Percentiles rank a stretch among this genome's conserved stretches.
Conservation (phyloP, 345 rosid species). For the Brassica nigra region DNA sequence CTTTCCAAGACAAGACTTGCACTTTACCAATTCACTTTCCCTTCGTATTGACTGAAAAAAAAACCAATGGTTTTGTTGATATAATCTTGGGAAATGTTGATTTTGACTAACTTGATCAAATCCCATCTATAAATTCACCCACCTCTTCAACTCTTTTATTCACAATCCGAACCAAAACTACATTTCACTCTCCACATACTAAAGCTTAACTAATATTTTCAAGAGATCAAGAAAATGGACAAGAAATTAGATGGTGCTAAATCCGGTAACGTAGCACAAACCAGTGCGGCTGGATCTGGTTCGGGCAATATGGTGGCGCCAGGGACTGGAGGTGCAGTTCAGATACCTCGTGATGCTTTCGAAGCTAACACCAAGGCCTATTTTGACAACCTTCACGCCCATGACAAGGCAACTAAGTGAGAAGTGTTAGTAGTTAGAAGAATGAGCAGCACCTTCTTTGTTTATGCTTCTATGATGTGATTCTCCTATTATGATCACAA, state of each 20-base stretch:
- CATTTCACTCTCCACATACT: not conserved
- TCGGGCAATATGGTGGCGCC: constrained; percentile 27
- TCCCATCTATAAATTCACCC: constrained; percentile 22
- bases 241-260: constrained; percentile 6
- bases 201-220: not conserved
- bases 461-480: not conserved
- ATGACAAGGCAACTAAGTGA: constrained; percentile 17
- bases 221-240: constrained; percentile 8
- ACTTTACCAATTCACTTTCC: not conserved
- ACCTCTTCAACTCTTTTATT: not conserved
- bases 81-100: constrained; percentile 10
- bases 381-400: constrained; percentile 21
- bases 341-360: constrained; percentile 15
- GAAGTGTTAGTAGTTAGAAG: not conserved
- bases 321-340: constrained; percentile 10
- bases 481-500: not conserved
- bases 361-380: constrained; percentile 14
- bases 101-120: not conserved
- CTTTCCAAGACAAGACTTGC: constrained; percentile 23
- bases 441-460: not conserved
- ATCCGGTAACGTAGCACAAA: constrained; percentile 6
- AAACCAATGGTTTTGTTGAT: not conserved
- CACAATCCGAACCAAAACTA: not conserved
- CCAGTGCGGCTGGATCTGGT: not conserved
- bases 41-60: not conserved